Evolutionary conservation across 1,139 yeast species (phyloP).

Genomic region (Candida pseudocylindracea): DNA sequence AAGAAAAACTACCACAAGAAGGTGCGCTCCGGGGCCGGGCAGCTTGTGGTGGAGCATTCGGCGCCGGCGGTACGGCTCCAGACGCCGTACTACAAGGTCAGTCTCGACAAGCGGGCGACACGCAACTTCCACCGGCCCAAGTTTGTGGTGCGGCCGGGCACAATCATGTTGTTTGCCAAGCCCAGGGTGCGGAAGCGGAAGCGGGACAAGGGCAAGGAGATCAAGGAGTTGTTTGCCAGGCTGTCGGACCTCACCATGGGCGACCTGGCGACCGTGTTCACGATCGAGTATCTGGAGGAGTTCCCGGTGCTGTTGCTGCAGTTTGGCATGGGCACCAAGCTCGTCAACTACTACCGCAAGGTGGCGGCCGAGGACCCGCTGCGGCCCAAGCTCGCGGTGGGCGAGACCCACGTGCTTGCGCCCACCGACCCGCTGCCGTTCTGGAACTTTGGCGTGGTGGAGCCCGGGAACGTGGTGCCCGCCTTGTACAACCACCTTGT

Average conservation of each 20-base stretch:
- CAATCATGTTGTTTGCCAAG: conserved; percentile 54
- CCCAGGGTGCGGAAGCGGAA: conserved; percentile 68
- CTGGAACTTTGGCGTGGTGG: conserved; percentile 97
- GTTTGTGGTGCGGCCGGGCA: conserved; percentile 59
- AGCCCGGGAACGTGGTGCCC: conserved; percentile 85
- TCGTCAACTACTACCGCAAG: conserved; percentile 84
- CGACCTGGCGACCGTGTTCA: conserved; percentile 57
- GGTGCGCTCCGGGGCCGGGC: conserved; percentile 84
- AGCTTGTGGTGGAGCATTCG: conserved; percentile 78
- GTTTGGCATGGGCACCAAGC: conserved; percentile 90
- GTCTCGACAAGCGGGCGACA: conserved; percentile 41
- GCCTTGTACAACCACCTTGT: conserved; percentile 80
- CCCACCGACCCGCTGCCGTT: conserved; percentile 92
- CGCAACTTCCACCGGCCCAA: conserved; percentile 67
- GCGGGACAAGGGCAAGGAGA: conserved; percentile 70
- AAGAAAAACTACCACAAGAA: conserved; percentile 78
- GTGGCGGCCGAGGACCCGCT: conserved; percentile 59
- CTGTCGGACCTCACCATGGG: conserved; percentile 66
- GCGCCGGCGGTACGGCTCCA: conserved; percentile 74
- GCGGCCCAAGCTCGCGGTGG: conserved; percentile 75
- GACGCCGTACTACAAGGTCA: conserved; percentile 79
- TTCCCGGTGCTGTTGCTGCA: conserved; percentile 65
- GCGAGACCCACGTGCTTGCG: conserved; percentile 91
- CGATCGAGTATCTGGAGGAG: conserved; percentile 84
- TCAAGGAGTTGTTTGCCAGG: conserved; percentile 46